Conservation (phyloP, 495 filamentous ascomycete species). For the Rhypophila decipiens region DNA sequence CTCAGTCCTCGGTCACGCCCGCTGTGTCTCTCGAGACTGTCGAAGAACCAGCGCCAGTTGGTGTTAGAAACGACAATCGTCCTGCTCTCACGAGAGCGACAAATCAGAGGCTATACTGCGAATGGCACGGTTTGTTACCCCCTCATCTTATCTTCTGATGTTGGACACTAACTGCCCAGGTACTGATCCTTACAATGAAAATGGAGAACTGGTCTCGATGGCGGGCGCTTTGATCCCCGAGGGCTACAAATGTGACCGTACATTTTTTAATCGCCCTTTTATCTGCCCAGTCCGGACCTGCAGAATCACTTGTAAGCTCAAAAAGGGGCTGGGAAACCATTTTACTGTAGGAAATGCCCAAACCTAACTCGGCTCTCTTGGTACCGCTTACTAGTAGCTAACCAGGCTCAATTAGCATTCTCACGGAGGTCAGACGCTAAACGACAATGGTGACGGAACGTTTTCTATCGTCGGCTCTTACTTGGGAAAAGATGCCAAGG, state of each 20-base stretch:
- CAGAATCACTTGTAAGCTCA: background rate
- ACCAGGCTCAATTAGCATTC: background rate
- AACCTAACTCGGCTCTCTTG: background rate
- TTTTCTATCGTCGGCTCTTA: slow-evolving; percentile 8
- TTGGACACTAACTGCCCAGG: background rate
- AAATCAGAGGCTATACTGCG: slow-evolving; percentile 6
- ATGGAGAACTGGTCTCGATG: background rate
- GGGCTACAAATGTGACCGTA: slow-evolving; percentile 8
- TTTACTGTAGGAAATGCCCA: slow-evolving; percentile 1
- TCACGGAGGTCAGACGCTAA: background rate
- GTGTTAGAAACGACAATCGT: too few relatives aligned
- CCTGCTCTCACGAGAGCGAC: too few relatives aligned
- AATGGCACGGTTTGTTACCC: slow-evolving; percentile 12
- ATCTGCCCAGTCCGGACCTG: slow-evolving; percentile 16
- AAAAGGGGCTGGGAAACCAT: slow-evolving; percentile 2
- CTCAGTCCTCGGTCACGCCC: too few relatives aligned
- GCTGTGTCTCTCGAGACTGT: too few relatives aligned
- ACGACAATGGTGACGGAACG: slow-evolving; percentile 11
- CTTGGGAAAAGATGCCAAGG: background rate
- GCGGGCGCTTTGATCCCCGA: slow-evolving; percentile 10
- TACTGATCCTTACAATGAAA: background rate
- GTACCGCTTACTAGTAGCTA: background rate
- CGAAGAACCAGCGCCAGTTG: too few relatives aligned
- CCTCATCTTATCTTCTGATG: too few relatives aligned
- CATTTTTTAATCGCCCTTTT: slow-evolving; percentile 3